Conservation (phyloP, 1,284 basidiomycete genomes). For the Rhizoctonia solani region DNA sequence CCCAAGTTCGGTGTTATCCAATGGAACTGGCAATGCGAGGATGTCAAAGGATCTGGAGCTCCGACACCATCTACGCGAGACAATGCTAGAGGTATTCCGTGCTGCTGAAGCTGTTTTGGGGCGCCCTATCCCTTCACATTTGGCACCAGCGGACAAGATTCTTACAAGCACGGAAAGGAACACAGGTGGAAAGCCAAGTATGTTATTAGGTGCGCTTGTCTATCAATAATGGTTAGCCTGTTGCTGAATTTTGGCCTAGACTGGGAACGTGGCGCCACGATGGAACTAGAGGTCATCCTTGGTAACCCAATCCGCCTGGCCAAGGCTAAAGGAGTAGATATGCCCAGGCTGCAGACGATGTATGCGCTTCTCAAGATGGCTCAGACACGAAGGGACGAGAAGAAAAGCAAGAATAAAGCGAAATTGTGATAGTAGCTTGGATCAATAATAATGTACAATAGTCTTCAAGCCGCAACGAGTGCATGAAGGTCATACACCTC, state of each 20-base stretch:
- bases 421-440: neutral
- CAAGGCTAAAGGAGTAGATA: slow-evolving; percentile 45
- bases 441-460: slow-evolving; percentile 3
- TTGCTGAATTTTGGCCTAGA: slow-evolving; percentile 39
- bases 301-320: slow-evolving; percentile 47
- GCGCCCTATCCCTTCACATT: slow-evolving; percentile 43
- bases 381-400: slow-evolving; percentile 41
- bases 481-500: slow-evolving; percentile 91
- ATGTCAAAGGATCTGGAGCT: slow-evolving; percentile 48
- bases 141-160: slow-evolving; percentile 48
- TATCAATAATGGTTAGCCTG: neutral
- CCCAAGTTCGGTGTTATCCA: slow-evolving; percentile 49
- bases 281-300: slow-evolving; percentile 50
- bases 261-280: slow-evolving; percentile 46
- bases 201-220: slow-evolving; percentile 44
- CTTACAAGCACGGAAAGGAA: slow-evolving; percentile 48
- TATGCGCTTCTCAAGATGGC: slow-evolving; percentile 50
- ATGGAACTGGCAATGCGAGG: slow-evolving; percentile 46
- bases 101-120: slow-evolving; percentile 47
- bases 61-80: slow-evolving; percentile 45
- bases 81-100: slow-evolving; percentile 50
- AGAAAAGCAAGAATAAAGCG: slow-evolving; percentile 36
- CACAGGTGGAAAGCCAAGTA: slow-evolving; percentile 47
- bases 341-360: slow-evolving; percentile 49
- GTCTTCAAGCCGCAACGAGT: slow-evolving; percentile 53